phyloP scores from a whole-genome alignment of 768 basidiomycete genomes.

The Boletus sp. region DNA sequence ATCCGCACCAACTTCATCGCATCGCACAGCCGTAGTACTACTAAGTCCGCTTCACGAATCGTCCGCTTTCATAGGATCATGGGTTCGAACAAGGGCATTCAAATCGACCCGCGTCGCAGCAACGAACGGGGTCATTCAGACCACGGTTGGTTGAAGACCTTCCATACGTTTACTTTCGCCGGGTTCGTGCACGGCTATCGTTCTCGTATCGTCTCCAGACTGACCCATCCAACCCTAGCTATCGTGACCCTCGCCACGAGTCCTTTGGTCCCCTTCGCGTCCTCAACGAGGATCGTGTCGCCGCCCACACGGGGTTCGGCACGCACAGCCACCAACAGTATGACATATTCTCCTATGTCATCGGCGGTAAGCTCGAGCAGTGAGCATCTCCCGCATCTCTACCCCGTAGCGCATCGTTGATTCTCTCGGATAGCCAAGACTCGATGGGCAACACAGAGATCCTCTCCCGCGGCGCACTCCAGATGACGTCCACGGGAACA shows the following conservation, averaged over 20 bases:
- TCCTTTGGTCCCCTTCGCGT: conserved; percentile 78
- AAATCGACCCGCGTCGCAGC: conserved; percentile 54
- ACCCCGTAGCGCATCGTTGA: neutral
- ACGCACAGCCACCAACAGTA: conserved; percentile 81
- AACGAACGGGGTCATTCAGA: conserved; percentile 70
- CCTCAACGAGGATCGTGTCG: conserved; percentile 92
- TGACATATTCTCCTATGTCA: conserved; percentile 90
- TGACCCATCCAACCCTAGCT: conserved; percentile 37
- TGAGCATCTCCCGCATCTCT: conserved; percentile 34
- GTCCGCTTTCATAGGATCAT: conserved; percentile 11
- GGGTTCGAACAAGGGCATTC: conserved; percentile 21
- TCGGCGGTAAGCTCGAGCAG: conserved; percentile 81
- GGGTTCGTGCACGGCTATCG: conserved; percentile 40
- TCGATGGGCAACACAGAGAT: conserved; percentile 91
- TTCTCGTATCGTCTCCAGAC: conserved; percentile 17
- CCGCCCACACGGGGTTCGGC: conserved; percentile 75
- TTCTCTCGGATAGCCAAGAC: conserved; percentile 58
- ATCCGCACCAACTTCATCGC: neutral
- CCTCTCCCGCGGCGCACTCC: conserved; percentile 84
- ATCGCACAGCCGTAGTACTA: neutral
- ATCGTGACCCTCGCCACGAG: conserved; percentile 56
- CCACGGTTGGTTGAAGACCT: conserved; percentile 85
- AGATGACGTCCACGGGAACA: conserved; percentile 89
- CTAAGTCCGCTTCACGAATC: neutral
- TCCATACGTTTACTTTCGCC: conserved; percentile 81